A percentile compares a stretch with the other conserved stretches of the same genome.
Conservation (phyloP, 106 monocot genomes). For the Dendrobium catenatum region DNA sequence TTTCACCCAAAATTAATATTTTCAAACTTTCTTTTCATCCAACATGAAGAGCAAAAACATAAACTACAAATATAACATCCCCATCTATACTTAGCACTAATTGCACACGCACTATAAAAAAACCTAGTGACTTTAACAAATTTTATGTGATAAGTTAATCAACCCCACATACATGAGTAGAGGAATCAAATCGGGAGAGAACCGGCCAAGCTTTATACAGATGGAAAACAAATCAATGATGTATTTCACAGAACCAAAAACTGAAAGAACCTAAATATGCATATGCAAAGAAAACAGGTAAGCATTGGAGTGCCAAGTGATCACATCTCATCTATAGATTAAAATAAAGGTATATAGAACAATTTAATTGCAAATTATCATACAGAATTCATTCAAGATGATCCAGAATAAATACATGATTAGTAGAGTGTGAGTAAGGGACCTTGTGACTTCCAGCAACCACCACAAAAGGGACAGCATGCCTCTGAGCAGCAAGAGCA, state of each 20-base stretch:
- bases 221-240: background rate
- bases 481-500: constrained; percentile 94
- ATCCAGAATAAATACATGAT: background rate
- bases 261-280: background rate
- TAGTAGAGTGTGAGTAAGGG: background rate
- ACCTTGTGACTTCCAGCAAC: constrained; percentile 99
- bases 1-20: background rate
- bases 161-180: background rate
- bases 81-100: background rate
- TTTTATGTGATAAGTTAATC: background rate
- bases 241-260: background rate
- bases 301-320: background rate
- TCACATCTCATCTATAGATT: background rate
- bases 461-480: constrained; percentile 99
- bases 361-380: background rate
- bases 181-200: background rate
- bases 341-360: background rate
- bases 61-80: background rate
- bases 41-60: background rate
- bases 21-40: background rate
- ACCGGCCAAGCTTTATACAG: background rate
- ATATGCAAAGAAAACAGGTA: background rate
- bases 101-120: background rate
- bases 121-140: background rate
- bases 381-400: background rate